These are phyloP conservation scores for Kwoniella bestiolae DNA, from an alignment of 768 basidiomycete species.

Conservation along the genomic window DNA sequence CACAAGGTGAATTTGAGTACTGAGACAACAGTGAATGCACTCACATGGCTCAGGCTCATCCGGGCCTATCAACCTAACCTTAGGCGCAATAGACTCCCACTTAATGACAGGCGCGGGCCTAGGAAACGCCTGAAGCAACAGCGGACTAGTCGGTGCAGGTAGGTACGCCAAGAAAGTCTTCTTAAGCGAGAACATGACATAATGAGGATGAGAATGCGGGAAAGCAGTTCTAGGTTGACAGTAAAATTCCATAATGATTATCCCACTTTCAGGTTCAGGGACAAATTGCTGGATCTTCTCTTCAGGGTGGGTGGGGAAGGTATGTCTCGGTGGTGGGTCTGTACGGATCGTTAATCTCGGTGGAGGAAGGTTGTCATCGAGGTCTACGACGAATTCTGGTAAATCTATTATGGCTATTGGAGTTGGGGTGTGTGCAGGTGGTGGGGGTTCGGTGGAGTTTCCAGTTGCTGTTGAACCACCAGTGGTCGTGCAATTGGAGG, in stretches of 20 bases:
- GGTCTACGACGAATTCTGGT: constrained; percentile 37
- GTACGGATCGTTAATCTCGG: constrained; percentile 49
- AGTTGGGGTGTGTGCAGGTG: constrained; percentile 45
- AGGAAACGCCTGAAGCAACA: constrained; percentile 34
- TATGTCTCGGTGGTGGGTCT: constrained; percentile 54
- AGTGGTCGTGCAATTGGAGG: not conserved
- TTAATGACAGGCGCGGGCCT: constrained; percentile 46
- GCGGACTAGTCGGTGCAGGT: constrained; percentile 37
- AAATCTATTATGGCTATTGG: constrained; percentile 47
- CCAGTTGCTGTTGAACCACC: not conserved
- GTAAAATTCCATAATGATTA: constrained; percentile 46
- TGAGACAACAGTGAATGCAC: no score
- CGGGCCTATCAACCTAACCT: constrained; percentile 48
- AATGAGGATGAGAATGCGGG: constrained; percentile 27
- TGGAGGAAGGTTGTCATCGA: constrained; percentile 39
- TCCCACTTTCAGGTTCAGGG: constrained; percentile 47
- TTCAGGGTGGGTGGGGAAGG: constrained; percentile 44
- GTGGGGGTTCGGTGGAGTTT: constrained; percentile 24
- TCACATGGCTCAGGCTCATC: constrained; percentile 39
- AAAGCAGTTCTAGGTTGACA: constrained; percentile 36
- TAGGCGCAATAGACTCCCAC: constrained; percentile 45
- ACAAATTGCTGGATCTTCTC: constrained; percentile 32
- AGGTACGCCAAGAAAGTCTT: constrained; percentile 43
- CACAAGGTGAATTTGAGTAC: no score
- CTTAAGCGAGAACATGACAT: constrained; percentile 38